Evolutionary conservation across 495 filamentous ascomycete genomes (phyloP).

Genomic region (Neurospora sp.): DNA sequence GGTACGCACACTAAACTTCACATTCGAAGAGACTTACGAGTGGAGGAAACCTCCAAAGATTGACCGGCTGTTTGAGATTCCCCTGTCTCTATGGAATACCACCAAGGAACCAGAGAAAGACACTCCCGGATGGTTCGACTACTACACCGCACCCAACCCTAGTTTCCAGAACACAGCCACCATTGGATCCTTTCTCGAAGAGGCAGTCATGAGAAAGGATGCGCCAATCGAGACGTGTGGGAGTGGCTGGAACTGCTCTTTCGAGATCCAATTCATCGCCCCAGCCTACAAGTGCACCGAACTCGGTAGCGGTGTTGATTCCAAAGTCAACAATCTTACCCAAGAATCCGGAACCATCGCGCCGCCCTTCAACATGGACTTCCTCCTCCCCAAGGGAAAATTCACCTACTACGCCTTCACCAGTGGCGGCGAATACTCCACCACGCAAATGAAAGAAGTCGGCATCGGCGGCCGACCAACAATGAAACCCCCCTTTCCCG

Average conservation of each 20-base stretch:
- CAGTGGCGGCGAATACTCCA: slow-evolving; percentile 25
- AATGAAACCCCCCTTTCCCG: slow-evolving; percentile 19
- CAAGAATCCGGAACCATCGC: slow-evolving; percentile 19
- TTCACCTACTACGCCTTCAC: slow-evolving; percentile 28
- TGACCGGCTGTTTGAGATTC: slow-evolving; percentile 16
- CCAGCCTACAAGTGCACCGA: slow-evolving; percentile 29
- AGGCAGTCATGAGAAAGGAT: slow-evolving; percentile 16
- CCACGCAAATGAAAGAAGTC: slow-evolving; percentile 23
- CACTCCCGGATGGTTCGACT: slow-evolving; percentile 25
- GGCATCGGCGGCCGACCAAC: slow-evolving; percentile 20
- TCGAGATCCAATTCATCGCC: slow-evolving; percentile 21
- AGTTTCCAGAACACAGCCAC: slow-evolving; percentile 17
- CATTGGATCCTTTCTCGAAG: slow-evolving; percentile 21
- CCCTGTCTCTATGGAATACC: slow-evolving; percentile 26
- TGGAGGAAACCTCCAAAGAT: slow-evolving; percentile 23
- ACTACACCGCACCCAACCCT: slow-evolving; percentile 22
- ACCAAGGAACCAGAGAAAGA: slow-evolving; percentile 10
- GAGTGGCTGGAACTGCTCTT: slow-evolving; percentile 29
- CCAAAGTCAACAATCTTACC: slow-evolving; percentile 14
- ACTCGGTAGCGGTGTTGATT: slow-evolving; percentile 23
- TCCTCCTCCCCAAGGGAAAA: slow-evolving; percentile 22
- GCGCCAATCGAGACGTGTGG: slow-evolving; percentile 23
- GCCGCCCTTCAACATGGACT: slow-evolving; percentile 20
- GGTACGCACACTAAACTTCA: slow-evolving; percentile 27
- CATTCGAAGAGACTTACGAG: slow-evolving; percentile 24